phyloP scores from a whole-genome alignment of 768 basidiomycete species.

The Xanthoconium stramineum region DNA sequence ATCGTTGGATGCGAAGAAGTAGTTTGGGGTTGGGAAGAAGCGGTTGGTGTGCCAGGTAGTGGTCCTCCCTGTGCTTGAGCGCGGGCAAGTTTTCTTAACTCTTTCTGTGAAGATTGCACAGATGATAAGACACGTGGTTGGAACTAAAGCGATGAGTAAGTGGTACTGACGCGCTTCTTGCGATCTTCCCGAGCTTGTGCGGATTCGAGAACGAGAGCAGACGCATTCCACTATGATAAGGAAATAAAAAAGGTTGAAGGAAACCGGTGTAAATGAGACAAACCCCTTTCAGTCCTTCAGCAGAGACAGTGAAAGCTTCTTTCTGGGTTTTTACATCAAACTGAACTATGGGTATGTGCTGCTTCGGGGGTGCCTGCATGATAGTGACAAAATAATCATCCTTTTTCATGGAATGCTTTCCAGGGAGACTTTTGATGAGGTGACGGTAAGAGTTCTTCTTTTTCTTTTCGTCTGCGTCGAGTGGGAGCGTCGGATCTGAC shows the following conservation, averaged over 20 bases:
- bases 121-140: slow-evolving; percentile 12
- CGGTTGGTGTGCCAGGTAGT: slow-evolving; percentile 21
- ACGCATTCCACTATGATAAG: slow-evolving; percentile 60
- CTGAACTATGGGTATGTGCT: slow-evolving; percentile 55
- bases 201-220: slow-evolving; percentile 58
- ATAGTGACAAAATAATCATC: slow-evolving; percentile 66
- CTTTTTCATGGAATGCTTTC: slow-evolving; percentile 80
- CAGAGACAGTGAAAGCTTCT: slow-evolving; percentile 70
- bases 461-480: slow-evolving; percentile 58
- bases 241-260: slow-evolving; percentile 9
- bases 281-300: slow-evolving; percentile 73
- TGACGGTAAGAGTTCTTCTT: slow-evolving; percentile 76
- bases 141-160: slow-evolving; percentile 1
- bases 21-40: slow-evolving; percentile 35
- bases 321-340: slow-evolving; percentile 67
- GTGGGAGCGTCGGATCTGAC: slow-evolving; percentile 46
- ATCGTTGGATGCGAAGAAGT: slow-evolving; percentile 23
- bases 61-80: slow-evolving; percentile 37
- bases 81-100: slow-evolving; percentile 66
- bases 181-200: slow-evolving; percentile 75
- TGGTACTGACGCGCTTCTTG: slow-evolving; percentile 63
- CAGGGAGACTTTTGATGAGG: slow-evolving; percentile 72
- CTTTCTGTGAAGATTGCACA: slow-evolving; percentile 47
- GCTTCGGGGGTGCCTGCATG: slow-evolving; percentile 70
- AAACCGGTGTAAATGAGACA: slow-evolving; percentile 27